Percentiles rank a stretch among this genome's conserved stretches.
Conservation (phyloP, 2,329 filamentous ascomycete species). For the Talaromyces albobiverticillius region DNA sequence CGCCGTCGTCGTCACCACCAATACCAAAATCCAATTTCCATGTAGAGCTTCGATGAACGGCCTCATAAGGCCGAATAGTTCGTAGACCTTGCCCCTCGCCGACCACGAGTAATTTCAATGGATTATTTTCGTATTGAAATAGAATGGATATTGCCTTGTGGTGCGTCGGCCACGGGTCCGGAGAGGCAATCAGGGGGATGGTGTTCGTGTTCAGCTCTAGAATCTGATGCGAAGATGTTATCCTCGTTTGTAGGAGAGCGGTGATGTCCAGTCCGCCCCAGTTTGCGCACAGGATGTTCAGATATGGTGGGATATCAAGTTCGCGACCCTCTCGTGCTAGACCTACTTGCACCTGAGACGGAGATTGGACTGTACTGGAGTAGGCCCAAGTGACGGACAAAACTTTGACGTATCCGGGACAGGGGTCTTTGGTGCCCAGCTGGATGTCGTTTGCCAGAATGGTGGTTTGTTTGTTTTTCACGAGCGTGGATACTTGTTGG, state of each 20-base stretch:
- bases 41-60: not conserved
- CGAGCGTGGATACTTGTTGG: not conserved
- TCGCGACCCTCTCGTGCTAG: not conserved
- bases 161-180: no score
- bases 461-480: not conserved
- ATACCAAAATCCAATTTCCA: not conserved
- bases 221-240: not conserved
- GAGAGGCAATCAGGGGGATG: no score
- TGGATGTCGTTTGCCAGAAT: constrained; percentile 1
- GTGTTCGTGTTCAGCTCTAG: not conserved
- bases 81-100: no score
- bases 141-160: no score
- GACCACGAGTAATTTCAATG: no score
- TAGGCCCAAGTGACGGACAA: not conserved
- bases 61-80: not conserved
- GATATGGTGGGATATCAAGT: not conserved
- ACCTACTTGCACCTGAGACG: not conserved
- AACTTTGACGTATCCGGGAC: constrained; percentile 1
- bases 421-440: not conserved
- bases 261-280: not conserved
- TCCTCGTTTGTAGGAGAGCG: not conserved
- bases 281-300: not conserved
- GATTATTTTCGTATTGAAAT: no score
- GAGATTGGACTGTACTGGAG: not conserved
- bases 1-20: not conserved